These are phyloP conservation scores for Geotrichum macrosporum DNA, from an alignment of 1,139 yeast species.

Conservation along the genomic window DNA sequence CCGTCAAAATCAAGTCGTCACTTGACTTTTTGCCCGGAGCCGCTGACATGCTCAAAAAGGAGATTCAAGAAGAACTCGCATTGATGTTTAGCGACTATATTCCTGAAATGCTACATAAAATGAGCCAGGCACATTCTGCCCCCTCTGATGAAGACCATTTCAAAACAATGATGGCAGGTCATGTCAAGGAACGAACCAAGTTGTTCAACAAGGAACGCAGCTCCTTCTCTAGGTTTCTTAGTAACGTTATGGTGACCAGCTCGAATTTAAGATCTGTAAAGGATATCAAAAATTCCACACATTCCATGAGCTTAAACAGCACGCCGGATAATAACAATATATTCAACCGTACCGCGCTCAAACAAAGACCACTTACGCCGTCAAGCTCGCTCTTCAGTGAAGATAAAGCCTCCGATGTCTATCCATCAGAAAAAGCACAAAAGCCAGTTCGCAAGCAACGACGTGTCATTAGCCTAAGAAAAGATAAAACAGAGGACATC, in stretches of 20 bases:
- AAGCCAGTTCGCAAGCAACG: slow-evolving; percentile 11
- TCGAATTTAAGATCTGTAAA: slow-evolving; percentile 9
- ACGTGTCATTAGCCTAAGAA: slow-evolving; percentile 12
- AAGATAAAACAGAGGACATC: neutral
- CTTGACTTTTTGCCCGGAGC: slow-evolving; percentile 72
- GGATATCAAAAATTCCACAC: neutral
- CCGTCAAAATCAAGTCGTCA: slow-evolving; percentile 67
- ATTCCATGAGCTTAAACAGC: slow-evolving; percentile 4
- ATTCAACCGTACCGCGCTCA: neutral
- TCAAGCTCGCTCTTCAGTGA: slow-evolving; percentile 1
- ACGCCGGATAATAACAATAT: neutral
- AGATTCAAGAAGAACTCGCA: slow-evolving; percentile 64
- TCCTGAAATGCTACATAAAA: slow-evolving; percentile 68
- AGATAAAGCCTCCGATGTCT: slow-evolving; percentile 1
- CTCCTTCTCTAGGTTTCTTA: neutral
- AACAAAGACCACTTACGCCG: neutral
- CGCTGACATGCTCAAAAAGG: slow-evolving; percentile 61
- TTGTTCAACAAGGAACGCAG: slow-evolving; percentile 1
- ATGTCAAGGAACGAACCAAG: neutral
- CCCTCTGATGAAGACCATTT: slow-evolving; percentile 5
- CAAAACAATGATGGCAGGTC: slow-evolving; percentile 5
- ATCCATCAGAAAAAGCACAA: neutral
- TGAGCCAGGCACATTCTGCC: slow-evolving; percentile 9
- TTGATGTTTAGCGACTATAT: slow-evolving; percentile 72
- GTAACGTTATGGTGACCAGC: slow-evolving; percentile 3